Evolutionary conservation across 768 basidiomycete species (phyloP).

Genomic region (Lactifluus piperatus): DNA sequence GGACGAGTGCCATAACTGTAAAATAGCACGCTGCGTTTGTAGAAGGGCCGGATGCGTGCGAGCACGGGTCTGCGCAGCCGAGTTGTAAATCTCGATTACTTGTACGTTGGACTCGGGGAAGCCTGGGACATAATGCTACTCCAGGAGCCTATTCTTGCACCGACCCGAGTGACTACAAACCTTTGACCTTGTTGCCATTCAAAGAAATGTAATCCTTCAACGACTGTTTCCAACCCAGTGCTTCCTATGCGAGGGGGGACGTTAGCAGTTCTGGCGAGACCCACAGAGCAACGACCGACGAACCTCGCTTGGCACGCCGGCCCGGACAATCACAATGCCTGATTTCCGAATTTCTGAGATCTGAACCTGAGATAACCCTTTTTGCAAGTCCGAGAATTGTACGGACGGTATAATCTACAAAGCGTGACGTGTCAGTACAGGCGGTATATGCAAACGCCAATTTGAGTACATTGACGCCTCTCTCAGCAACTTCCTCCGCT

Average conservation of each 20-base stretch:
- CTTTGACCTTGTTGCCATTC: constrained; percentile 42
- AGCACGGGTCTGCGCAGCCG: constrained; percentile 51
- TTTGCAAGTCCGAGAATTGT: constrained; percentile 34
- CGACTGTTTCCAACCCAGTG: constrained; percentile 46
- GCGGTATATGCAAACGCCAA: neutral
- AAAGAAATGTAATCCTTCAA: constrained; percentile 45
- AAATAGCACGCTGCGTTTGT: constrained; percentile 46
- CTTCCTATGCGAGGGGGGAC: constrained; percentile 35
- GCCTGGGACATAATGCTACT: constrained; percentile 33
- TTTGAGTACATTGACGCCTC: constrained; percentile 38
- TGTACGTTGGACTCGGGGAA: constrained; percentile 61
- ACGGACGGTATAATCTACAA: constrained; percentile 45
- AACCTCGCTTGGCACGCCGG: constrained; percentile 47
- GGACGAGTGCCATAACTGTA: constrained; percentile 51
- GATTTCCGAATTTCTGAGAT: constrained; percentile 37
- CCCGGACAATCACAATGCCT: constrained; percentile 50
- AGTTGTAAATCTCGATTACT: constrained; percentile 69
- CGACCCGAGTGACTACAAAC: constrained; percentile 24
- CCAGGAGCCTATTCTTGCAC: neutral
- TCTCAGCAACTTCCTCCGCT: constrained; percentile 38
- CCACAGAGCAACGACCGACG: constrained; percentile 18
- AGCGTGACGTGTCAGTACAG: neutral
- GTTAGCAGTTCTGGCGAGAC: neutral
- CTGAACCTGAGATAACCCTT: constrained; percentile 40
- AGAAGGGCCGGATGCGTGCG: constrained; percentile 57